A percentile compares a stretch with the other conserved stretches of the same genome.
Evolutionary conservation across 2,329 filamentous ascomycete species (phyloP).

Genomic region (Diaporthe vaccinii): DNA sequence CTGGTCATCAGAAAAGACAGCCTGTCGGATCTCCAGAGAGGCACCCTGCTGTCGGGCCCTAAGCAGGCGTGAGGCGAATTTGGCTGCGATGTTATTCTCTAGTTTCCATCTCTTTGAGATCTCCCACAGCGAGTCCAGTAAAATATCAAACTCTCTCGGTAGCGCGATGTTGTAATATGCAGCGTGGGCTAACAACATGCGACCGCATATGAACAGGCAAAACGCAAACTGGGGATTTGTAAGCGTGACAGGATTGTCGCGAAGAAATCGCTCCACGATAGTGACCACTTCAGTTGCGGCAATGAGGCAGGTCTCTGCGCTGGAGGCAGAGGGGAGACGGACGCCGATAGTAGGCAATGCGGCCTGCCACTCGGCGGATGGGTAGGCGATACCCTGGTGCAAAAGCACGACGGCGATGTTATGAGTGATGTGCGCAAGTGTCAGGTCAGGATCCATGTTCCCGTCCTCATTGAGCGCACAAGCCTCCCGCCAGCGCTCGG

Average conservation of each 20-base stretch:
- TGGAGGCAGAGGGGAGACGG: conserved; percentile 53
- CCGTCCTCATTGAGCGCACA: conserved; percentile 55
- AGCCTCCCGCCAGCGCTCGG: conserved; percentile 56
- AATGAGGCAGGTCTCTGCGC: conserved; percentile 55
- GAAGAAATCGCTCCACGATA: conserved; percentile 54
- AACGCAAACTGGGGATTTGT: conserved; percentile 54
- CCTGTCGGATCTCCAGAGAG: conserved; percentile 50
- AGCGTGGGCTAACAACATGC: conserved; percentile 51
- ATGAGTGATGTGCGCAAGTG: conserved; percentile 58
- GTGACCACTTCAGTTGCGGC: conserved; percentile 55
- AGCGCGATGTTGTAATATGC: conserved; percentile 50
- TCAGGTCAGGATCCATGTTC: conserved; percentile 60
- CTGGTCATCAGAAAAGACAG: conserved; percentile 51
- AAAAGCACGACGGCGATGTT: conserved; percentile 58
- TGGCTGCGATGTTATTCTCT: conserved; percentile 51
- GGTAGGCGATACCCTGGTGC: conserved; percentile 57
- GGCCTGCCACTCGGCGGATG: conserved; percentile 49
- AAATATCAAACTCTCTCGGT: conserved; percentile 48
- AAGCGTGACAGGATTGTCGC: conserved; percentile 42
- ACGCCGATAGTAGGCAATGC: conserved; percentile 42
- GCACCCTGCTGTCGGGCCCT: conserved; percentile 47
- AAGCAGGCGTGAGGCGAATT: conserved; percentile 50
- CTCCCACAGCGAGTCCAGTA: conserved; percentile 51
- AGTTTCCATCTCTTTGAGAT: conserved; percentile 54
- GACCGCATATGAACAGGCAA: conserved; percentile 54